Conservation (phyloP, 352 stramenopile genomes). For the Phytophthora agathidicida region DNA sequence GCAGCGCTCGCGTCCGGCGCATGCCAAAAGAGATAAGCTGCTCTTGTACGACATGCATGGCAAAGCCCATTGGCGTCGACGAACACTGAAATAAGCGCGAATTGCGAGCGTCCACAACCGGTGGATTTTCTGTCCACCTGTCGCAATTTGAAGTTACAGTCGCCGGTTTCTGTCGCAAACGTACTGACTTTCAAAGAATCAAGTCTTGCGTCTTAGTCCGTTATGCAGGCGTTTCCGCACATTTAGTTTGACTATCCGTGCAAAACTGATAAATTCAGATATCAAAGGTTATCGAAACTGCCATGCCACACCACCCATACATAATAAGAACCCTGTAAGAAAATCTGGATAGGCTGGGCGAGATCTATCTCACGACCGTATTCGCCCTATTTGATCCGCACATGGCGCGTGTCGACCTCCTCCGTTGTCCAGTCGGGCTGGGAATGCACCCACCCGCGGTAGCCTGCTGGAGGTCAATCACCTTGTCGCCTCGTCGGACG, state of each 20-base stretch:
- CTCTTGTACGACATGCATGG: too few relatives aligned
- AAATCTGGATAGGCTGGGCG: slow-evolving; percentile 5
- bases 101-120: slow-evolving; percentile 16
- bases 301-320: slow-evolving; percentile 10
- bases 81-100: slow-evolving; percentile 20
- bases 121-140: slow-evolving; percentile 29
- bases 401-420: too few relatives aligned
- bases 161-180: too few relatives aligned
- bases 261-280: too few relatives aligned
- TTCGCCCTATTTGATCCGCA: too few relatives aligned
- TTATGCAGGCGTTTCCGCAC: too few relatives aligned
- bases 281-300: neutral
- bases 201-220: too few relatives aligned
- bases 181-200: too few relatives aligned
- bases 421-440: slow-evolving; percentile 14
- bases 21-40: too few relatives aligned
- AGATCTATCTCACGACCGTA: slow-evolving; percentile 3
- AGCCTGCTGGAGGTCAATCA: slow-evolving; percentile 19
- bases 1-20: neutral
- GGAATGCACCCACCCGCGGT: slow-evolving; percentile 15
- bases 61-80: slow-evolving; percentile 5
- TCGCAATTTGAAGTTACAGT: slow-evolving; percentile 14
- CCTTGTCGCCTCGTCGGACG: neutral
- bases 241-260: too few relatives aligned
- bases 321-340: slow-evolving; percentile 22